Base-by-base conservation (phyloP, 1,284 basidiomycete genomes). In the Rugiboletus extremiorientalis region DNA sequence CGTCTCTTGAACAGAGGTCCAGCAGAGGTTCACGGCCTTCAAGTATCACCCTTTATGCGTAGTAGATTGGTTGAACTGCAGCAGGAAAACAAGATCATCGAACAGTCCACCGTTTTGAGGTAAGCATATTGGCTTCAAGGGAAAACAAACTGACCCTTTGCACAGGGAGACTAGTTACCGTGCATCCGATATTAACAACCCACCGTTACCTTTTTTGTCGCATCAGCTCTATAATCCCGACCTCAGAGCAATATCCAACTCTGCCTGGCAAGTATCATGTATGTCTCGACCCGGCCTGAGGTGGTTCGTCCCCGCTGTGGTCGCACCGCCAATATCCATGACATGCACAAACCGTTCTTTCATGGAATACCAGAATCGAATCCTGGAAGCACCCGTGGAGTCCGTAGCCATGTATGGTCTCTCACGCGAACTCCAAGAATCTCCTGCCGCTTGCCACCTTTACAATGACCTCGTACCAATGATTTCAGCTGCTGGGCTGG, bases 371-470 rank as follows among this genome's bases (percentile, higher is more conserved):
- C 86, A 92, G 72, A 74, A 81, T 14, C 80, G 81, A 30, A 60
- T 86, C 20, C 63, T 84, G 18, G 88, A 90, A 30, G 85, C 82
- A 9, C 86, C 91, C 12, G 63, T 88, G 42, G 88, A 94, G 70
- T 84, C 88, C 6, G 73, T 91, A 28, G 87, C 88, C 7, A 72
- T 99, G 27, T 98, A 93, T 71, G 97, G 97, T n/a, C 72, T 96
- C 23, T 86, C 95, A 3, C 81, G 83, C 12, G 78, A 83, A 45
- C 75, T 90, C 50, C 79, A 80, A 59, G 87, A 96, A 59, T 86
- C 84, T 20, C 77, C 80, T n/a, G 64, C 72, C 14, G 82, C 85
- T 15, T 84, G 83, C 48, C 71, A 73, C 20, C 69, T 70, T 20
- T 88, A 87, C 63, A 72, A 82, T 27, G 62, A 70, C 18, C 72